Evolutionary conservation across 139 green algal genomes (phyloP).

Genomic region (Micromonas commoda): DNA sequence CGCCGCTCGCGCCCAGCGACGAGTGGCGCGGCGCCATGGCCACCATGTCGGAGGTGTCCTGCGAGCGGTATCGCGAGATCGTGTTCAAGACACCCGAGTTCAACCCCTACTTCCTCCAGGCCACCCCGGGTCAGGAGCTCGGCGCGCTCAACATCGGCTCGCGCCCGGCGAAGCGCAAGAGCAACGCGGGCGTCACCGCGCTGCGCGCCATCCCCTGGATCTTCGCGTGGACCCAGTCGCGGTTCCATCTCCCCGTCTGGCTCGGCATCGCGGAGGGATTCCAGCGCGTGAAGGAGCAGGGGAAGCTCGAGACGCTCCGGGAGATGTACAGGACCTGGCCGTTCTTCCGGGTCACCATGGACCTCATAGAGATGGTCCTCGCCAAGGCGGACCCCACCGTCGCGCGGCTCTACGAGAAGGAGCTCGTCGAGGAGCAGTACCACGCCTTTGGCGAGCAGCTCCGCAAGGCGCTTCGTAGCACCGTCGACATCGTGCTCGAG

Average conservation of each 20-base stretch:
- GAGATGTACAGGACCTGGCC: constrained; percentile 95
- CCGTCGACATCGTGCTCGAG: neutral
- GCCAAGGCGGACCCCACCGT: constrained; percentile 90
- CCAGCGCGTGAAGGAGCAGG: constrained; percentile 48
- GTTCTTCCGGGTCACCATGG: constrained; percentile 90
- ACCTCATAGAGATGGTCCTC: constrained; percentile 98
- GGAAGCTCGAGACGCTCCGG: constrained; percentile 58
- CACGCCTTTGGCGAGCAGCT: constrained; percentile 36
- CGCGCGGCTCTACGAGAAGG: constrained; percentile 55
- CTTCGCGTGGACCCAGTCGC: constrained; percentile 92
- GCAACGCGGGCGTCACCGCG: constrained; percentile 28
- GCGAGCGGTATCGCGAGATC: constrained; percentile 52
- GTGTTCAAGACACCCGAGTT: constrained; percentile 80
- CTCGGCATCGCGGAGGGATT: constrained; percentile 90
- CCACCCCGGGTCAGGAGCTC: constrained; percentile 89
- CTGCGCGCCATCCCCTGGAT: constrained; percentile 98
- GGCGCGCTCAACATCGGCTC: constrained; percentile 94
- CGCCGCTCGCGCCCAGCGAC: constrained; percentile 20
- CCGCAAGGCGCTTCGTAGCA: constrained; percentile 34
- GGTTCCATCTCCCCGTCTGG: constrained; percentile 94
- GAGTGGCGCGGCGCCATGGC: constrained; percentile 72
- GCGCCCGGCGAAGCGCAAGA: constrained; percentile 49
- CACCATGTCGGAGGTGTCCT: constrained; percentile 54
- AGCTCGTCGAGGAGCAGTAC: constrained; percentile 30
- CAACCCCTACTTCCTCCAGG: constrained; percentile 80